These are phyloP conservation scores for Lonicera japonica DNA, from an alignment of 129 eudicot species.

Conservation along the genomic window DNA sequence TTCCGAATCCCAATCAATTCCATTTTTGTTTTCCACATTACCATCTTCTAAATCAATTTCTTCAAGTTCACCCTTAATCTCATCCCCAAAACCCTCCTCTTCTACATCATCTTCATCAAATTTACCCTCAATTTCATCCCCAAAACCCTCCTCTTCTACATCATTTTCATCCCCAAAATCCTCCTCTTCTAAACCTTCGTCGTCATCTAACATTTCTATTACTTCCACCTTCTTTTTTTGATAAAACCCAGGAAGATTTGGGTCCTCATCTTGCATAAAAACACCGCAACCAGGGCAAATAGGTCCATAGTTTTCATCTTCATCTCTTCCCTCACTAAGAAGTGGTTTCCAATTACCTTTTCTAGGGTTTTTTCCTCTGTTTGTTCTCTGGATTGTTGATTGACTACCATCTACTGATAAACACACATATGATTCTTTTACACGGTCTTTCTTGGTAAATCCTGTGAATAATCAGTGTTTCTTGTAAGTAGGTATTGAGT, in stretches of 20 bases:
- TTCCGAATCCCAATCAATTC: slow-evolving; percentile 48
- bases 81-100: slow-evolving; percentile 34
- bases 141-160: slow-evolving; percentile 39
- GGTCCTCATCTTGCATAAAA: slow-evolving; percentile 93
- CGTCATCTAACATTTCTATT: slow-evolving; percentile 18
- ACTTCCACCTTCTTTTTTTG: slow-evolving; percentile 54
- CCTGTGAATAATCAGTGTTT: slow-evolving; percentile 12
- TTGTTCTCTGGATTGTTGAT: slow-evolving; percentile 34
- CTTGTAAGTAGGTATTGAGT: slow-evolving; percentile 16
- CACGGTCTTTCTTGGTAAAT: slow-evolving; percentile 8
- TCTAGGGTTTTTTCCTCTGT: slow-evolving; percentile 29
- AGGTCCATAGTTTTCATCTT: slow-evolving; percentile 63
- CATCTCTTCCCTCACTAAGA: slow-evolving; percentile 92
- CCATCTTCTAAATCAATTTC: slow-evolving; percentile 26
- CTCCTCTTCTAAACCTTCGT: slow-evolving; percentile 18
- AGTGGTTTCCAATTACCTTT: slow-evolving; percentile 42
- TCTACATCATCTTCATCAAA: slow-evolving; percentile 30
- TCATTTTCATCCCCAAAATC: slow-evolving; percentile 25
- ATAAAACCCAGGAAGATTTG: slow-evolving; percentile 72
- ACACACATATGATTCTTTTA: slow-evolving; percentile 14
- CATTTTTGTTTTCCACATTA: slow-evolving; percentile 36
- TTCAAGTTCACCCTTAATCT: slow-evolving; percentile 24
- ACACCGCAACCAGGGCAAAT: slow-evolving; percentile 97
- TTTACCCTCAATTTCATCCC: slow-evolving; percentile 27
- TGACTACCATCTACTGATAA: slow-evolving; percentile 34